Evolutionary conservation across 2,329 filamentous ascomycete genomes (phyloP), one percentile per base, ranked within the genome.

Genomic region (Calonectria naviculata): DNA sequence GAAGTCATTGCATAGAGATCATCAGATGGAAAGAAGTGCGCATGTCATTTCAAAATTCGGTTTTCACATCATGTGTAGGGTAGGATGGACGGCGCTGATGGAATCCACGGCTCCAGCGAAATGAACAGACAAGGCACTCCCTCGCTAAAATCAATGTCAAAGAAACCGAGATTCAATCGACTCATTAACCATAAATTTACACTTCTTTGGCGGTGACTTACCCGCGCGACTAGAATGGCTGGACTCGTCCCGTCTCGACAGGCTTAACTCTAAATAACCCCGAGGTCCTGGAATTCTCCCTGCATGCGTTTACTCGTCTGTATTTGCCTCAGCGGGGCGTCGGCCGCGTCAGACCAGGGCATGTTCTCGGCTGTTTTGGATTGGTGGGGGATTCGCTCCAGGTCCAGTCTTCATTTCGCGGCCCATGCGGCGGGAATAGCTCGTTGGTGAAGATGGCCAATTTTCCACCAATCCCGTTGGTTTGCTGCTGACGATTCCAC

Each of bases 301-400:
- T 58, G 13, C 2, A 5, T 58, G 13, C 21, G 21, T 58, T 17
- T 46, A 46, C 34, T 58, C 52, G 34, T 36, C 31, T 34, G 42
- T 46, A 19, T 38, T 36, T 26, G 52, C 52, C 34, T 28, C 31
- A 21, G 52, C 31, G 52, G 34, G 52, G 7, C 52, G 31, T 36
- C 36, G 34, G 52, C 42, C 13, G 52, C 21, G 52, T 56, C 21
- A 21, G 34, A 58, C 52, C 34, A 21, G 52, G 52, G 21, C 26
- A 24, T 1, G 26, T 6, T 38, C 31, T 58, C 52, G 31, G 34
- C 24, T 38, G 52, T 58, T 36, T 58, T 36, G 15, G 52, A 58
- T 58, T 58, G 34, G 52, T 58, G 52, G 52, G 52, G 52, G 52
- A 58, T 38, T 58, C n/a, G 21, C 52, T 38, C 52, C 31, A 58